Base-by-base conservation (phyloP, 2,329 filamentous ascomycete genomes). In the Lachnellula hyalina region DNA sequence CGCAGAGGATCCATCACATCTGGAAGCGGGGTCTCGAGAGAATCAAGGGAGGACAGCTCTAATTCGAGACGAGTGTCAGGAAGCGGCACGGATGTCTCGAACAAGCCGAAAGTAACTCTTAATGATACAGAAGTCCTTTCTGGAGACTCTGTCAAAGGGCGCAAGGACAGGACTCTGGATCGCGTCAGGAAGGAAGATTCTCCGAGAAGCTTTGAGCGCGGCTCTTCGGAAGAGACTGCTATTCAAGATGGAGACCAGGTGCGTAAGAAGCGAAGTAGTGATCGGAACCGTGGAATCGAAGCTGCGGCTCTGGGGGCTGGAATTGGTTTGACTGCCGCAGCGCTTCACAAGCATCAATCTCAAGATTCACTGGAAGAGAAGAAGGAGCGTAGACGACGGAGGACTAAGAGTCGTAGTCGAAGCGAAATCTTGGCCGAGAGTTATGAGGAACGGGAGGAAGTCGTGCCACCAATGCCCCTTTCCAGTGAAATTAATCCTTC, bases 401-500 rank as follows among this genome's bases (percentile, higher is more conserved):
- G 69, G 45, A 74, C 73, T 0, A 70, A 75, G 58, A 71, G 78
- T 55, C 75, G 76, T 47, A 84, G 72, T 59, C 71, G 80, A 41
- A 65, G 67, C 50, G 65, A 65, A 25, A 72, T 71, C 47, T 75
- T 75, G 56, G 68, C 69, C 1, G 78, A 82, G 12, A 78, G 79
- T 11, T 76, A 78, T 40, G 80, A 80, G 5, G 75, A 80, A 28
- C 66, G 62, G 56, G 76, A 83, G 50, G 76, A 84, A 48, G 81
- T 89, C 12, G 71, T 73, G 5, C 87, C 91, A 6, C 89, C 89
- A 5, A 90, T 96, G 86, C 93, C 93, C 2, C 79, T 96, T 59
- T 86, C 88, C 71, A 96, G 92, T 71, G 89, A 90, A 53, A 82
- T 96, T 54, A 87, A 89, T 61, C 83, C 88, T 42, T 96, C 93